These are phyloP conservation scores for Clitocybe nebularis DNA, from an alignment of 1,284 basidiomycete species.

Conservation along the genomic window DNA sequence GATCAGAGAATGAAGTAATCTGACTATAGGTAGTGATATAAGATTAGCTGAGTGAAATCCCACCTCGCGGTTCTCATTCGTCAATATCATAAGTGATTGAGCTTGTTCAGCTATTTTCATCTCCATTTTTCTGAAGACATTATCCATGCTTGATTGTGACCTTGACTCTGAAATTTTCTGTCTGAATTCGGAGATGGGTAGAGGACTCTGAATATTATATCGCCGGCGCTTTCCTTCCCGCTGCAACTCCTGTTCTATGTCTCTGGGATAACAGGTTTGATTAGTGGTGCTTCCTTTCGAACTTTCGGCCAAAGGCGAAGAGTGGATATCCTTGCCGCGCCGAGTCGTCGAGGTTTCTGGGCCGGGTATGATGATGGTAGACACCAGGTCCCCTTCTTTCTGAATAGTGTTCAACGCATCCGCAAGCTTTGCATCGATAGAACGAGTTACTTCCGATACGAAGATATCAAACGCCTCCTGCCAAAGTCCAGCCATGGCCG, in stretches of 20 bases:
- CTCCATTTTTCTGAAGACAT: constrained; percentile 32
- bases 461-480: constrained; percentile 38
- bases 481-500: constrained; percentile 40
- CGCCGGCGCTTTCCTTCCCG: constrained; percentile 22
- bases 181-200: too few species aligned
- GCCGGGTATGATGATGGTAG: background rate
- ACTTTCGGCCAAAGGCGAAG: constrained; percentile 1
- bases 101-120: constrained; percentile 35
- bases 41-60: constrained; percentile 2
- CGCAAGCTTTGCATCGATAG: constrained; percentile 36
- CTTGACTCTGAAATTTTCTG: constrained; percentile 1
- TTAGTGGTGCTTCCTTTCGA: constrained; percentile 2
- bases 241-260: too few species aligned
- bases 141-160: constrained; percentile 15
- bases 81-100: constrained; percentile 26
- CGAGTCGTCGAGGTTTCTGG: constrained; percentile 2
- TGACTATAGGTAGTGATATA: background rate
- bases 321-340: constrained; percentile 2
- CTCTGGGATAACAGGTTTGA: too few species aligned
- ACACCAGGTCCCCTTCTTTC: constrained; percentile 28
- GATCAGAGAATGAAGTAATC: constrained; percentile 7
- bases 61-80: constrained; percentile 35
- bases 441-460: constrained; percentile 33
- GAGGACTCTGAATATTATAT: constrained; percentile 6
- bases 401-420: constrained; percentile 31